Base-by-base conservation (phyloP, 139 green algal genomes). In the Auxenochlorella pyrenoidosa region DNA sequence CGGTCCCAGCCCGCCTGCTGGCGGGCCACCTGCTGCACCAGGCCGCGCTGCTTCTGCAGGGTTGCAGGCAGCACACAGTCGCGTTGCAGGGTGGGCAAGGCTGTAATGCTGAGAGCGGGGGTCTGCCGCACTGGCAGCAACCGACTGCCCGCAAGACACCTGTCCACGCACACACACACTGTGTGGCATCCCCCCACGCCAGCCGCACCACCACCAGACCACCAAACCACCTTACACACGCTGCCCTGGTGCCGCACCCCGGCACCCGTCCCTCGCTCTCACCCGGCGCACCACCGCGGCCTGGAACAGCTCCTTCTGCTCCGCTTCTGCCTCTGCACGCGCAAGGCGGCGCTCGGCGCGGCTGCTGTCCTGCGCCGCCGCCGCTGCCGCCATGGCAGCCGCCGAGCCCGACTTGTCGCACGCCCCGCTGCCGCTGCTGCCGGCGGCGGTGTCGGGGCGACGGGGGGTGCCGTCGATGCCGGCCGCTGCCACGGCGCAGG, bases 1-100 rank as follows among this genome's bases (percentile, higher is more conserved):
- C 82, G 78, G 77, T 93, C 85, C 90, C 90, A 91, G 16, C 21
- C 3, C 18, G 38, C 16, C 78, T 90, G 84, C 71, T 76, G 85
- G 44, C 85, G 71, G 36, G 75, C 66, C 34, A 15, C 34, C 54
- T 79, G 59, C 78, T 75, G 68, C 70, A 90, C 38, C 81, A 76
- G 43, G 68, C 81, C 71, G 66, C 82, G 82, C 82, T 86, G 43
- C 82, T 78, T 79, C 65, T 86, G 66, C 82, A 68, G 51, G 6
- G 40, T 44, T 30, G 2, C 36, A 3, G 41, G 26, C 70, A 76
- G 19, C 28, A 34, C 70, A 76, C 54, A 63, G 54, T 63, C 54
- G 54, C 18, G 13, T 2, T 24, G 54, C 16, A 4, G 18, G 54
- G 54, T 63, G 54, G 18, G 54, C 54, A 63, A 24, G 18, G 54